These are phyloP conservation scores for Kwoniella sp. DNA, from an alignment of 768 basidiomycete species.

Conservation along the genomic window DNA sequence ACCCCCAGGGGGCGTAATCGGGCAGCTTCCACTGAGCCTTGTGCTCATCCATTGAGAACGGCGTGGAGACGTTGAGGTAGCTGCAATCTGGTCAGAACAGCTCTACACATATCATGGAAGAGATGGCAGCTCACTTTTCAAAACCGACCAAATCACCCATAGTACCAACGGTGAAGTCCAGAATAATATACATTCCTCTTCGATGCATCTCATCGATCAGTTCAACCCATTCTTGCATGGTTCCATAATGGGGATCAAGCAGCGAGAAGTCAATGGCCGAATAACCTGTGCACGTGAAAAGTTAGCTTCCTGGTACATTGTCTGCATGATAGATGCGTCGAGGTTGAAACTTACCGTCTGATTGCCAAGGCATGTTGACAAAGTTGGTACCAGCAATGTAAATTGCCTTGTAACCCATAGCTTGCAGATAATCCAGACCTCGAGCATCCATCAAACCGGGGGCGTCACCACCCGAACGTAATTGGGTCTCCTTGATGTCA, in stretches of 20 bases:
- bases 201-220: constrained; percentile 76
- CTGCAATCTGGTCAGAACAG: constrained; percentile 56
- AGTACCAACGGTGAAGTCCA: constrained; percentile 91
- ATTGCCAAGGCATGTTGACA: constrained; percentile 95
- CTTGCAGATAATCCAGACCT: constrained; percentile 78
- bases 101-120: neutral
- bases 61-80: constrained; percentile 74
- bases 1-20: constrained; percentile 78
- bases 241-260: constrained; percentile 91
- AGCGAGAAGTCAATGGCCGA: constrained; percentile 89
- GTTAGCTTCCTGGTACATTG: too few species aligned
- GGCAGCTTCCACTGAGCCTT: constrained; percentile 72
- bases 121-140: constrained; percentile 63
- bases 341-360: constrained; percentile 71
- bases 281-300: constrained; percentile 65
- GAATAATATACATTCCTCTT: constrained; percentile 86
- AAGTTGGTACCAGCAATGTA: constrained; percentile 93
- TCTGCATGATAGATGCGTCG: too few species aligned
- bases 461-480: constrained; percentile 86
- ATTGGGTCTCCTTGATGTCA: constrained; percentile 84
- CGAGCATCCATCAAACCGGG: constrained; percentile 68
- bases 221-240: constrained; percentile 72
- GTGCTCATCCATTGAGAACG: constrained; percentile 77
- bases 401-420: constrained; percentile 80
- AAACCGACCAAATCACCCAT: constrained; percentile 87